Evolutionary conservation across 345 rosid species (phyloP).

Genomic region (Moringa oleifera): DNA sequence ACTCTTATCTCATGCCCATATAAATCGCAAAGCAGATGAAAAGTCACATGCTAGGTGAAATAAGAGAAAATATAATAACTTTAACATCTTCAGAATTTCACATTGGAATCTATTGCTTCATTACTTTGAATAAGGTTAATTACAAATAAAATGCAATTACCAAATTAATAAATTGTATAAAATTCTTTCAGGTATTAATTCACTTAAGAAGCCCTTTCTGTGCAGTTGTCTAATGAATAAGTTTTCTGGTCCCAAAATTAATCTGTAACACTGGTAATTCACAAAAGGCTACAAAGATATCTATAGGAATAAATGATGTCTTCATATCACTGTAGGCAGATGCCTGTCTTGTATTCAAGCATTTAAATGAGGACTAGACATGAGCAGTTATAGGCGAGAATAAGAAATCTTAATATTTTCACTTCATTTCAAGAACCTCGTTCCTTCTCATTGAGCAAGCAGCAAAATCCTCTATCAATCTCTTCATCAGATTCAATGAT

Average conservation of each 20-base stretch:
- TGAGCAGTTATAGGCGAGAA: slow-evolving; percentile 1
- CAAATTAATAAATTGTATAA: background rate
- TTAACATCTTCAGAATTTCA: background rate
- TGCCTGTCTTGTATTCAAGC: background rate
- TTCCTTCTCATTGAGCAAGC: slow-evolving; percentile 54
- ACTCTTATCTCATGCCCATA: background rate
- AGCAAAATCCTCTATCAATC: slow-evolving; percentile 61
- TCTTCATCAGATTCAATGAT: slow-evolving; percentile 78
- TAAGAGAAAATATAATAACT: background rate
- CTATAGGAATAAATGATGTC: background rate
- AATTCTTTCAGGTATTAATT: background rate
- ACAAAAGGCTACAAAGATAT: background rate
- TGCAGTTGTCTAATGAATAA: background rate
- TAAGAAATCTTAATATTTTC: background rate
- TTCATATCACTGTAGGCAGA: background rate
- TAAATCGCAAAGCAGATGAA: background rate
- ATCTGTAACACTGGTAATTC: background rate
- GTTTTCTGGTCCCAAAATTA: background rate
- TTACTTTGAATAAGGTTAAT: background rate
- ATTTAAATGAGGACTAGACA: background rate
- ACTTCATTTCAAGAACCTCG: slow-evolving; percentile 34
- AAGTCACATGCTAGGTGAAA: too few species aligned
- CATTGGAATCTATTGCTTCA: background rate
- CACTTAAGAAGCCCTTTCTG: background rate
- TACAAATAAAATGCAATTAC: background rate